Evolutionary conservation across 306 rosid genomes (phyloP).

Genomic region (Cicer yamashitae): DNA sequence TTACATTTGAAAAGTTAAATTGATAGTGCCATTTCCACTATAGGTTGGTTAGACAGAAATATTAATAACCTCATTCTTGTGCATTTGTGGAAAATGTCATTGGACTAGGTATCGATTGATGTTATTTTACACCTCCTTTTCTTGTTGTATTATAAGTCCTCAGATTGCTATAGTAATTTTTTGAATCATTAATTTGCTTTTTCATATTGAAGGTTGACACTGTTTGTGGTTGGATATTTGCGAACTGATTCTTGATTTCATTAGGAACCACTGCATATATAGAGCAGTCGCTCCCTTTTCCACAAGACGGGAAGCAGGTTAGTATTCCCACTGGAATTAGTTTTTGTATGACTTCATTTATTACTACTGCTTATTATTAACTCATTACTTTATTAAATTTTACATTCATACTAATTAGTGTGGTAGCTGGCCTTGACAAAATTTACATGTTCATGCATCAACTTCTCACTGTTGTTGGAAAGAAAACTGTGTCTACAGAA

Average conservation of each 20-base stretch:
- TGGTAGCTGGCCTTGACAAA: conserved; percentile 16
- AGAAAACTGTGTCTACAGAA: conserved; percentile 18
- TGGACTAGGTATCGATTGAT: background rate
- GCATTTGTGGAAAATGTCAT: conserved; percentile 16
- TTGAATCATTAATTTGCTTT: conserved; percentile 32
- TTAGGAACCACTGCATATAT: conserved; percentile 81
- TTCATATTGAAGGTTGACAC: conserved; percentile 45
- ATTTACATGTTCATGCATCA: conserved; percentile 29
- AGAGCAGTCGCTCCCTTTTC: conserved; percentile 85
- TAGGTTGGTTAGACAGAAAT: background rate
- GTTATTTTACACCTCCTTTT: conserved; percentile 11
- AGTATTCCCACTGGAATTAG: conserved; percentile 22
- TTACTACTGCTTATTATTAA: background rate
- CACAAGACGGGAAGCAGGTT: conserved; percentile 95
- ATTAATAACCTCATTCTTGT: conserved; percentile 9
- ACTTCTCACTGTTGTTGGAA: background rate
- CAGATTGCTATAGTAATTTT: conserved; percentile 18
- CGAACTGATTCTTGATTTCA: conserved; percentile 50
- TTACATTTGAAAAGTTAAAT: conserved; percentile 23
- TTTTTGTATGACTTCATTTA: background rate
- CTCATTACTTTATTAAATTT: background rate
- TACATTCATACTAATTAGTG: conserved; percentile 24
- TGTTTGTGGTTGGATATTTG: conserved; percentile 46
- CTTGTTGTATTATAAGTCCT: conserved; percentile 1
- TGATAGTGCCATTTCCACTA: background rate